Evolutionary conservation across 2,329 filamentous ascomycete genomes (phyloP).

Genomic region (Amphichorda felina): DNA sequence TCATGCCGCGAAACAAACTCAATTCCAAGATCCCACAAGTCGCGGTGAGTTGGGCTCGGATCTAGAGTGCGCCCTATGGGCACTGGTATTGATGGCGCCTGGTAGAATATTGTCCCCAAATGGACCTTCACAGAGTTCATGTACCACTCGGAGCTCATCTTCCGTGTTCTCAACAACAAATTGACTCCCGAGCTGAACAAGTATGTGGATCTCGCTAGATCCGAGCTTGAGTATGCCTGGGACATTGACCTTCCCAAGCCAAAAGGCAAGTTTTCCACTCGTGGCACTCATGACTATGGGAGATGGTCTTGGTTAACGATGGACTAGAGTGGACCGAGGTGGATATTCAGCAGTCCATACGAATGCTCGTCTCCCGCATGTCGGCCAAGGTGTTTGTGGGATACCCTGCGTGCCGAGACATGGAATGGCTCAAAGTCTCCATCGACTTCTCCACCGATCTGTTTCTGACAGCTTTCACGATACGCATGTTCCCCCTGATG

Average conservation of each 20-base stretch:
- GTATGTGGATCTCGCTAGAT: background rate
- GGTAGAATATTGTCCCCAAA: background rate
- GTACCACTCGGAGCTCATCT: background rate
- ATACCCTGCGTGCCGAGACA: slow-evolving; percentile 13
- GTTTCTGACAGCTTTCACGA: slow-evolving; percentile 3
- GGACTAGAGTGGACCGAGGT: slow-evolving; percentile 1
- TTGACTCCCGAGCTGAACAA: background rate
- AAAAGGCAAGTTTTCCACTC: background rate
- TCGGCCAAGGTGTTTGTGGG: slow-evolving; percentile 17
- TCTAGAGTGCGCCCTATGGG: background rate
- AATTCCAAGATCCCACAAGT: background rate
- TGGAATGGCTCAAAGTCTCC: slow-evolving; percentile 14
- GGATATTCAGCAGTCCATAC: slow-evolving; percentile 3
- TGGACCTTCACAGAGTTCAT: background rate
- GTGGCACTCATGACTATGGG: too few species aligned
- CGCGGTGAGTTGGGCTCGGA: background rate
- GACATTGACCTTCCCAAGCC: too few species aligned
- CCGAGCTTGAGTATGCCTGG: background rate
- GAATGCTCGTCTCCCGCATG: slow-evolving; percentile 11
- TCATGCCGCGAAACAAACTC: background rate
- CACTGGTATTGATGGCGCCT: background rate
- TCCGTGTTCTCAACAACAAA: background rate
- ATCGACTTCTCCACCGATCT: slow-evolving; percentile 13
- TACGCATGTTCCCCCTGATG: slow-evolving; percentile 5
- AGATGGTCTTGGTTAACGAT: background rate